phyloP scores from a whole-genome alignment of 2,329 filamentous ascomycete species.

The Piedraia hortae region DNA sequence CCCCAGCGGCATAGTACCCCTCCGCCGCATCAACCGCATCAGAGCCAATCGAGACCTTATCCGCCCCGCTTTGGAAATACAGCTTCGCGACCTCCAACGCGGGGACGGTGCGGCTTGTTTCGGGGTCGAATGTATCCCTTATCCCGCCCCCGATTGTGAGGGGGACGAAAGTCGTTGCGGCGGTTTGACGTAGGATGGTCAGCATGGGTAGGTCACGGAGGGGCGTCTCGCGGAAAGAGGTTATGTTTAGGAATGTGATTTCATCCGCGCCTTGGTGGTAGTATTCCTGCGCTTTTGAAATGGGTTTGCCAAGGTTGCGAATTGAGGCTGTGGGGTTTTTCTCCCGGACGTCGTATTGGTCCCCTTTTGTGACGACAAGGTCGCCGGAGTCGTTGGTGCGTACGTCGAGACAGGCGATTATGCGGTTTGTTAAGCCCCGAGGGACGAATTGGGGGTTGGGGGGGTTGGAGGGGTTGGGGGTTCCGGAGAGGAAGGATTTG shows the following conservation, averaged over 20 bases:
- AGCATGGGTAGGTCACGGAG: constrained; percentile 86
- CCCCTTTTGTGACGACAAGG: constrained; percentile 89
- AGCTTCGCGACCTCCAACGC: constrained; percentile 81
- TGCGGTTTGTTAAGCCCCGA: constrained; percentile 63
- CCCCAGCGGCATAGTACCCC: constrained; percentile 50
- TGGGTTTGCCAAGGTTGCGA: constrained; percentile 84
- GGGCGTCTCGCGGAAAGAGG: constrained; percentile 85
- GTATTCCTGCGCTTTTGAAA: constrained; percentile 79
- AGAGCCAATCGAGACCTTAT: constrained; percentile 91
- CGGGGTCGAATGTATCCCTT: constrained; percentile 67
- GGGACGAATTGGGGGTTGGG: constrained; percentile 9
- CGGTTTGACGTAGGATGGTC: constrained; percentile 64
- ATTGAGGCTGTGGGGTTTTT: constrained; percentile 41
- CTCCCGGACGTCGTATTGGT: constrained; percentile 94
- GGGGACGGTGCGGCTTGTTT: constrained; percentile 50
- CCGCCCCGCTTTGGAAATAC: constrained; percentile 91
- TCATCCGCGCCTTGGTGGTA: constrained; percentile 95
- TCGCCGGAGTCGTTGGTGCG: constrained; percentile 83
- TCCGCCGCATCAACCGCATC: constrained; percentile 85
- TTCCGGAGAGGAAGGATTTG: constrained; percentile 60
- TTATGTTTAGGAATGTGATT: constrained; percentile 94
- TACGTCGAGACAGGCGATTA: constrained; percentile 92
- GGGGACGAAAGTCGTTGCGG: constrained; percentile 81
- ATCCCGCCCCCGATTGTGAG: constrained; percentile 91
- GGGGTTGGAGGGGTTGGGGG: constrained; percentile 20